Percentiles rank a stretch among this genome's conserved stretches.
phyloP scores from a whole-genome alignment of 176 grass and related monocot species.

The Aegilops sharonensis region DNA sequence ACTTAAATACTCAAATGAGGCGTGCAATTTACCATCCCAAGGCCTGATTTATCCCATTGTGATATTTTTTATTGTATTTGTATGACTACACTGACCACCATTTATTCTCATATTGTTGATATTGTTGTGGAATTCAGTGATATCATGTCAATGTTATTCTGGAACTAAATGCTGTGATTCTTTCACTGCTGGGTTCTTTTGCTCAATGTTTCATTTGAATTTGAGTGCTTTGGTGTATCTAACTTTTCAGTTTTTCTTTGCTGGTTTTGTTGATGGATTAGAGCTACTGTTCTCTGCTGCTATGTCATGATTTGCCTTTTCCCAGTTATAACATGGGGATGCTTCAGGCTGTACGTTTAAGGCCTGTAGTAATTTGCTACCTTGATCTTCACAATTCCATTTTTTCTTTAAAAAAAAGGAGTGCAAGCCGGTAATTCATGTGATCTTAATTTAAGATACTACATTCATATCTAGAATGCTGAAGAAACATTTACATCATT shows the following conservation, averaged over 20 bases:
- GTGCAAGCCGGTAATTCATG: not conserved
- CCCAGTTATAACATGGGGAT: no score
- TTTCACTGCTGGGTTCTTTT: not conserved
- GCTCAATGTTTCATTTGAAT: not conserved
- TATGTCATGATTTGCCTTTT: no score
- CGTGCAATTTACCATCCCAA: constrained; percentile 16
- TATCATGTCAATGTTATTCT: not conserved
- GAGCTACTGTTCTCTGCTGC: no score
- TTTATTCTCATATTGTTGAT: constrained; percentile 5
- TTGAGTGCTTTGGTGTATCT: not conserved
- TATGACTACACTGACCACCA: not conserved
- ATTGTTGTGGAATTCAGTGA: not conserved
- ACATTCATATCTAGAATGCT: not conserved
- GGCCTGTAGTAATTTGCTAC: not conserved
- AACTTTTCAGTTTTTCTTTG: not conserved
- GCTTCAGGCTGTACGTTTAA: not conserved
- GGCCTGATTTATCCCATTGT: not conserved
- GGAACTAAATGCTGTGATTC: not conserved
- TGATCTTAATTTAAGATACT: constrained; percentile 6
- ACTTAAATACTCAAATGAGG: not conserved
- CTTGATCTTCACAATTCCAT: not conserved
- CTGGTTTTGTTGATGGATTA: not conserved
- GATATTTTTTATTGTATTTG: not conserved
- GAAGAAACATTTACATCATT: not conserved
- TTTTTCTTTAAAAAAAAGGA: no score